phyloP scores from a whole-genome alignment of 106 monocot genomes.

The Acanthochlamys bracteata region DNA sequence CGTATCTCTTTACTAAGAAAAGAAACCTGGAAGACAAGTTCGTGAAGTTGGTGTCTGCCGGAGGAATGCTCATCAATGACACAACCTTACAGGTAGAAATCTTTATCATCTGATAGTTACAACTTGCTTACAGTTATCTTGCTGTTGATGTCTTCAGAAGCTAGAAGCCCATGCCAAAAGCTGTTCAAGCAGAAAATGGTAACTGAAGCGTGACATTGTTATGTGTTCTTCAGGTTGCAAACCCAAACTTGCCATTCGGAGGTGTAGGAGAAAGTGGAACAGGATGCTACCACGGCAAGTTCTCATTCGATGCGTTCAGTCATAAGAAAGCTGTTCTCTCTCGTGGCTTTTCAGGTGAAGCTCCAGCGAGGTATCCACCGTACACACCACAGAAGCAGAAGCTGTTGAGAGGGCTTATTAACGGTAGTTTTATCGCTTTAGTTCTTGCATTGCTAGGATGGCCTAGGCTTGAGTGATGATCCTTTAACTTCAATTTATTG shows the following conservation, averaged over 20 bases:
- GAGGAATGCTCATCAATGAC: conserved; percentile 35
- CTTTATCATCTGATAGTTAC: neutral
- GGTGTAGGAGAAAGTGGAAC: conserved; percentile 75
- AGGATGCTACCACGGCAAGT: conserved; percentile 84
- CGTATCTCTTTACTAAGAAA: conserved; percentile 35
- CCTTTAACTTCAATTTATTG: neutral
- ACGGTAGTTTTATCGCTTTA: neutral
- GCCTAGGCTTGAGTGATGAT: conserved; percentile 5
- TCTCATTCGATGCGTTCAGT: conserved; percentile 73
- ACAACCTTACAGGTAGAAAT: conserved; percentile 19
- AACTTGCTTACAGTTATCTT: conserved; percentile 8
- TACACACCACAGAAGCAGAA: conserved; percentile 18
- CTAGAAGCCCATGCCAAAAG: too few relatives aligned
- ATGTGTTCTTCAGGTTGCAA: too few relatives aligned
- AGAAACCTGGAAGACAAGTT: conserved; percentile 30
- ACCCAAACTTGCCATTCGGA: conserved; percentile 70
- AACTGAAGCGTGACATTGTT: conserved; percentile 21
- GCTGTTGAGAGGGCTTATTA: conserved; percentile 3
- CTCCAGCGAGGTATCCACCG: conserved; percentile 19
- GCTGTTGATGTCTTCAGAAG: too few relatives aligned
- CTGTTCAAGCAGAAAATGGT: too few relatives aligned
- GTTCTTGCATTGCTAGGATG: conserved; percentile 3
- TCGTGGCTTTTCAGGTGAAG: conserved; percentile 16
- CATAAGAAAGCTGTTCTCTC: conserved; percentile 32
- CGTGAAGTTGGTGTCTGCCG: conserved; percentile 19